These are phyloP conservation scores for Herpetospermum pedunculosum DNA, from an alignment of 306 rosid species.

Conservation along the genomic window DNA sequence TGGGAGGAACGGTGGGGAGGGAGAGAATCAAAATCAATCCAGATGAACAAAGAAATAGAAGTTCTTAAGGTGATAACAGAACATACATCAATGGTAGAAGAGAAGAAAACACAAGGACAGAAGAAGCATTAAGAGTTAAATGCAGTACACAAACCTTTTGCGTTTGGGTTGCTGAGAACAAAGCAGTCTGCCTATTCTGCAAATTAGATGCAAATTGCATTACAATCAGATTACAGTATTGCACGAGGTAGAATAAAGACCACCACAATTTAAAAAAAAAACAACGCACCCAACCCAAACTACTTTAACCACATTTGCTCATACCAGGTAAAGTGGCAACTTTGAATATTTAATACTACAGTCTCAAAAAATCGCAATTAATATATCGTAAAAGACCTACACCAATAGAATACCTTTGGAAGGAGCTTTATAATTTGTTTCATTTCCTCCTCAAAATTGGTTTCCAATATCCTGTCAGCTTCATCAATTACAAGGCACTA, in stretches of 20 bases:
- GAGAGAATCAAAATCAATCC: background rate
- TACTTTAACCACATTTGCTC: background rate
- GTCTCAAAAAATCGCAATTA: background rate
- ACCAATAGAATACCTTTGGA: conserved; percentile 48
- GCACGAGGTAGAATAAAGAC: background rate
- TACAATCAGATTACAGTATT: conserved; percentile 4
- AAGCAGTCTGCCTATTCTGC: conserved; percentile 91
- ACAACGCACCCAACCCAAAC: background rate
- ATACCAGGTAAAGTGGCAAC: background rate
- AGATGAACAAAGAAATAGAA: background rate
- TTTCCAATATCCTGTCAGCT: conserved; percentile 94
- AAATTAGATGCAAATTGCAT: conserved; percentile 16
- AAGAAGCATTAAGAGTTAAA: background rate
- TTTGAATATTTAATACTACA: background rate
- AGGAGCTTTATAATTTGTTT: conserved; percentile 66
- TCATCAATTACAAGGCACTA: conserved; percentile 92
- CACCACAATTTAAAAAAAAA: background rate
- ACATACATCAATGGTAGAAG: background rate
- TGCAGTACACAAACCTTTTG: conserved; percentile 51
- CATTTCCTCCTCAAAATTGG: conserved; percentile 96
- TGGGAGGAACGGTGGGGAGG: background rate
- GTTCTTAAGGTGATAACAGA: background rate
- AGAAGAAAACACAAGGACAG: background rate
- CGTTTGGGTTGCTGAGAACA: conserved; percentile 96
- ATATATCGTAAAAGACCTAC: background rate